Evolutionary conservation across 129 eudicot genomes (phyloP), one percentile per base, ranked within the genome.

Genomic region (Flaveria ramosissima): DNA sequence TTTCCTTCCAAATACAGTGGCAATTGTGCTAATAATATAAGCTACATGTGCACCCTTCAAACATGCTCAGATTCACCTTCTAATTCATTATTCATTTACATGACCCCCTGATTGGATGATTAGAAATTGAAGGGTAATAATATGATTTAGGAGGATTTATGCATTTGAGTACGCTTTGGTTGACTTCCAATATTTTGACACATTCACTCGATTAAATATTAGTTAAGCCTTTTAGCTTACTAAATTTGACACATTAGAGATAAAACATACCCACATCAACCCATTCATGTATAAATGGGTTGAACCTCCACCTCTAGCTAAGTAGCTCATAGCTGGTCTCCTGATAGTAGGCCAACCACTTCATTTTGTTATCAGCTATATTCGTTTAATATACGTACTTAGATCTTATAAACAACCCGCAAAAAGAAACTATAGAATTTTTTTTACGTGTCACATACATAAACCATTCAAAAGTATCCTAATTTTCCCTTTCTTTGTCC

Each of bases 61-160:
- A 15, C 46, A 30, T 43, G 19, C 27, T 41, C 24, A 41, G 3
- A 19, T 67, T 17, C 48, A 42, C 72, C 72, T 67, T 41, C 20
- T 39, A 42, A 2, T 45, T 68, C 36, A 42, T 68, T 42, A 2
- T 45, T 68, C 36, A 42, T 68, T 42, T 17, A 17, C 5, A 17
- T 9, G 53, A 32, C 39, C 30, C 69, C 68, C 48, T 45, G 48
- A 10, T 45, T 32, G 15, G 39, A 12, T 36, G 68, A 32, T 7
- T 23, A 61, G 67, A 61, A 61, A 62, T 4, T 62, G 11, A 69
- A 47, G 55, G 74, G 19, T 50, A 50, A 50, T 50, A n/a, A 15
- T 51, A 19, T 16, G 20, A 11, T 61, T 26, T 26, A 61, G 17
- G 17, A 26, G 19, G 20, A 14, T 20, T 19, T 56, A 56, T 19